Evolutionary conservation across 2,329 filamentous ascomycete genomes (phyloP), one percentile per base, ranked within the genome.

Genomic region (Trichoderma citrinoviride): DNA sequence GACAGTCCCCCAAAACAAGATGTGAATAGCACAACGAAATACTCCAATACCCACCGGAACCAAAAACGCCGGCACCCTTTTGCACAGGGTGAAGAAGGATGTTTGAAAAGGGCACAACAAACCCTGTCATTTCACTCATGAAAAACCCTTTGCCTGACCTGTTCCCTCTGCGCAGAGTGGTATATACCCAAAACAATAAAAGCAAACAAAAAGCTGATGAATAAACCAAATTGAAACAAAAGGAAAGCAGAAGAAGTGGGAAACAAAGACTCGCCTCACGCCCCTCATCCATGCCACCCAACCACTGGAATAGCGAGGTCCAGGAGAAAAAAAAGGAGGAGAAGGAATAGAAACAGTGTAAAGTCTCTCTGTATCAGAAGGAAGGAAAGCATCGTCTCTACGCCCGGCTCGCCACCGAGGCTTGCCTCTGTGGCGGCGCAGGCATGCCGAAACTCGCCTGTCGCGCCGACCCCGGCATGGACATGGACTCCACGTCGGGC

Each of bases 361-460:
- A 33, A 21, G 15, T 3, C 15, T 3, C 27, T 52, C n/a, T 7
- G 27, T 61, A 33, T 15, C 41, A 29, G 12, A 33, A 33, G 8
- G 14, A 37, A 14, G 3, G 5, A 27, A 12, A 19, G 17, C 4
- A 1, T 25, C 37, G 3, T 54, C 29, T 65, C 75, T 79, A 84
- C 52, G 77, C 82, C 61, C 81, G 78, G 68, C 79, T 79, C 54
- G 79, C 74, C 44, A 84, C 79, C 19, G 83, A 84, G 12, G 79
- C 76, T 64, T 77, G 77, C 58, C 82, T 77, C 64, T 80, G 78
- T 44, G 77, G 74, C 41, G 78, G 70, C 15, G 73, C 76, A 37
- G 77, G 75, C 65, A 79, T 74, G 54, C 78, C 78, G 67, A 84
- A 83, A 40, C 77, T 82, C 7, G 81, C 80, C 3, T 81, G 80